Conservation (phyloP, 2,329 filamentous ascomycete genomes). For the Exophiala dermatitidis region DNA sequence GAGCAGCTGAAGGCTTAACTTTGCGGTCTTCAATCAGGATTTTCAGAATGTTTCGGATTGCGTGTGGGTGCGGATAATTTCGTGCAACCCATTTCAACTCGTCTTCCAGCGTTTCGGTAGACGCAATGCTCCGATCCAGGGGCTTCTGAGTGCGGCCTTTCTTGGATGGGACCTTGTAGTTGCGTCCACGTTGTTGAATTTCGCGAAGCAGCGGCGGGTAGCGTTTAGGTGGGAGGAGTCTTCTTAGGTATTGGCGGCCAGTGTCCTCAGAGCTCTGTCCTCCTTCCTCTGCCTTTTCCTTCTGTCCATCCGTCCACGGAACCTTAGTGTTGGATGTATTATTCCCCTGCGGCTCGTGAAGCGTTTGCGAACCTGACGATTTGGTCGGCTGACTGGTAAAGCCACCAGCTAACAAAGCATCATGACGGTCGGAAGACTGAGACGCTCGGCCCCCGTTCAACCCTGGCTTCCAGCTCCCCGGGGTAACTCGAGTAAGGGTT, state of each 20-base stretch:
- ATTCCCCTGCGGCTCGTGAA: too few species aligned
- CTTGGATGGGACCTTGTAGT: background rate
- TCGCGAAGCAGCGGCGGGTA: conserved; percentile 4
- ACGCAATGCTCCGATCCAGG: conserved; percentile 1
- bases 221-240: background rate
- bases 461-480: background rate
- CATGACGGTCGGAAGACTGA: background rate
- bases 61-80: conserved; percentile 11
- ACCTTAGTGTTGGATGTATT: too few species aligned
- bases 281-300: background rate
- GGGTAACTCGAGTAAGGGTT: background rate
- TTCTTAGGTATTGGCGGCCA: background rate
- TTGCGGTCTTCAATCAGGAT: conserved; percentile 35
- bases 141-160: background rate
- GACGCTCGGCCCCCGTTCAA: background rate
- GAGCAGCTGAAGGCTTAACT: conserved; percentile 33
- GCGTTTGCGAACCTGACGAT: too few species aligned
- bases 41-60: conserved; percentile 29
- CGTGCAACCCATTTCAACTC: conserved; percentile 18
- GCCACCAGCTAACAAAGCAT: too few species aligned
- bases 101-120: conserved; percentile 18
- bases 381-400: too few species aligned
- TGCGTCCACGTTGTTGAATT: background rate
- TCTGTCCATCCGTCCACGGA: background rate
- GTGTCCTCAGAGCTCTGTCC: background rate